phyloP scores from a whole-genome alignment of 2,329 filamentous ascomycete genomes.

The Alternaria ventricosa region DNA sequence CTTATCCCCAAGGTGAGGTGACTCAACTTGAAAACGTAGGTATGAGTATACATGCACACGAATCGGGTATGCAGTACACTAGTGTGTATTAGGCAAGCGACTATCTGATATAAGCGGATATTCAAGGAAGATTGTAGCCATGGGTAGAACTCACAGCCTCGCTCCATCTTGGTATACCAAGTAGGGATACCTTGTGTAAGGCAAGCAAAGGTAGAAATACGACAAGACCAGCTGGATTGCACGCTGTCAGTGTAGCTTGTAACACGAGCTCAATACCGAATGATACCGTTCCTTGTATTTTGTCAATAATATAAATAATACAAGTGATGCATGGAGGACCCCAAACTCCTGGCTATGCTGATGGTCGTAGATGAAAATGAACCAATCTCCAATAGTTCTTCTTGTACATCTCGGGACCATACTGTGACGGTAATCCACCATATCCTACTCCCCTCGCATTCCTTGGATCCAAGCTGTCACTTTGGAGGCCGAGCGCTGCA shows the following conservation, averaged over 20 bases:
- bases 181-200: neutral
- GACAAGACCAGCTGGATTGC: neutral
- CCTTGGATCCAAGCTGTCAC: neutral
- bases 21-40: neutral
- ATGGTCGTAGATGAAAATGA: conserved; percentile 11
- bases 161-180: neutral
- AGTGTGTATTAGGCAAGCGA: conserved; percentile 9
- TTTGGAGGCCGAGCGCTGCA: neutral
- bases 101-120: conserved; percentile 2
- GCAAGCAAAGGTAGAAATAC: neutral
- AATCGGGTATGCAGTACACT: conserved; percentile 6
- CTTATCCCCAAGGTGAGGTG: neutral
- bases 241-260: neutral
- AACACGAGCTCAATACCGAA: neutral
- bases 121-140: neutral
- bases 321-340: conserved; percentile 4
- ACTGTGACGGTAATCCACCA: neutral
- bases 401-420: neutral
- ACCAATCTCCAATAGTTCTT: neutral
- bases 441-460: neutral
- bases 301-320: conserved; percentile 4
- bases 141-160: neutral
- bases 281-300: neutral
- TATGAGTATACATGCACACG: neutral
- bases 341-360: conserved; percentile 34